These are phyloP conservation scores for Corymbia citriodora DNA, from an alignment of 441 rosid genomes.

Conservation along the genomic window DNA sequence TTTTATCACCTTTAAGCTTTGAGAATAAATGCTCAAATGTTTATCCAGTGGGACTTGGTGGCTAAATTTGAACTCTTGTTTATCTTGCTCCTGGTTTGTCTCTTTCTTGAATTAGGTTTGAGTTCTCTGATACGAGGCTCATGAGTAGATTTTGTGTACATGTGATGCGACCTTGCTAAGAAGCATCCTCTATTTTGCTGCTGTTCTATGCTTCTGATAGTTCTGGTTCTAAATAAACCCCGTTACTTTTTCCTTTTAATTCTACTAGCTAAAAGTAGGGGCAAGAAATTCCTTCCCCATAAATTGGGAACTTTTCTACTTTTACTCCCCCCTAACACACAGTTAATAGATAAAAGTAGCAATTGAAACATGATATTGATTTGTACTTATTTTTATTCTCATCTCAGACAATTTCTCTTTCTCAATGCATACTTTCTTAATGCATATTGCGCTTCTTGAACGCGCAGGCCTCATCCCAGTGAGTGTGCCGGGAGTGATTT, in stretches of 20 bases:
- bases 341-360: neutral
- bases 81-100: neutral
- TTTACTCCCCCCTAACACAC: neutral
- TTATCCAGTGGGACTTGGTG: neutral
- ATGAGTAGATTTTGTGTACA: neutral
- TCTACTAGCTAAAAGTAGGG: neutral
- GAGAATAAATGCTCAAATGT: neutral
- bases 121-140: neutral
- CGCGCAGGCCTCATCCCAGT: constrained; percentile 66
- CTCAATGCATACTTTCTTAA: neutral
- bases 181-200: neutral
- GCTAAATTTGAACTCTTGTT: neutral
- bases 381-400: neutral
- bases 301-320: neutral
- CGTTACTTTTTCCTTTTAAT: neutral
- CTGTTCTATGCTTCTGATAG: neutral
- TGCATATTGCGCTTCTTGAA: neutral
- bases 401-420: neutral
- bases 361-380: neutral
- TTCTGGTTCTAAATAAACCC: neutral
- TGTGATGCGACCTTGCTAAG: neutral
- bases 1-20: neutral
- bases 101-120: neutral
- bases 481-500: constrained; percentile 84
- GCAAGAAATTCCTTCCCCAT: neutral